phyloP scores from a whole-genome alignment of 495 filamentous ascomycete species.

The Podospora bellae-mahoneyi region DNA sequence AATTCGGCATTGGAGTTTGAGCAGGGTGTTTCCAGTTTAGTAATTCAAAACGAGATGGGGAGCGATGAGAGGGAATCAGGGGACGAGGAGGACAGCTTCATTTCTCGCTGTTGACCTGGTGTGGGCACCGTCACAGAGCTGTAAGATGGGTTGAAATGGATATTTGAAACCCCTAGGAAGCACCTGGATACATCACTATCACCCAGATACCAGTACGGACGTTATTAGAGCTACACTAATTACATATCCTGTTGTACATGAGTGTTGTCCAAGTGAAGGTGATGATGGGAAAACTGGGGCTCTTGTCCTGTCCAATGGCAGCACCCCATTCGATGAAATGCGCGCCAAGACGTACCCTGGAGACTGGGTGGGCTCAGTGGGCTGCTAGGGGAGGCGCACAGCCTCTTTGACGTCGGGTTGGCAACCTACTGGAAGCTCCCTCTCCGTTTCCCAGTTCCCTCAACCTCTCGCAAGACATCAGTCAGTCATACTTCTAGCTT shows the following conservation, averaged over 20 bases:
- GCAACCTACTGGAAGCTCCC: slow-evolving; percentile 13
- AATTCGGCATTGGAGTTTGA: neutral
- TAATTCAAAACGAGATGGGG: neutral
- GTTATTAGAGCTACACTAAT: too few relatives aligned
- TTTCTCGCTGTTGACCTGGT: neutral
- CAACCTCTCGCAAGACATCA: neutral
- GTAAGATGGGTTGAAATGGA: too few relatives aligned
- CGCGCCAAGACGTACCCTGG: slow-evolving; percentile 13
- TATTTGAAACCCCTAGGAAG: too few relatives aligned
- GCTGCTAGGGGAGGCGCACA: slow-evolving; percentile 12
- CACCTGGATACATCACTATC: too few relatives aligned
- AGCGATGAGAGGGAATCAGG: neutral
- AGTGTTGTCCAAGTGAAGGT: neutral
- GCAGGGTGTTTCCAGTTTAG: neutral
- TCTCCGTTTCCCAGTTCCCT: slow-evolving; percentile 13
- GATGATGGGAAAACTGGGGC: neutral
- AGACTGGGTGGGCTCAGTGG: neutral
- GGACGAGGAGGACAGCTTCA: neutral
- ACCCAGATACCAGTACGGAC: too few relatives aligned
- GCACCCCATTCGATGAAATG: neutral
- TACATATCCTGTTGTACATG: too few relatives aligned
- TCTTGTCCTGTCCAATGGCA: neutral
- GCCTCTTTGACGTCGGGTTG: slow-evolving; percentile 23
- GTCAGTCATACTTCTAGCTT: neutral
- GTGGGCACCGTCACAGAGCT: too few relatives aligned